Base-by-base conservation (phyloP, 2,329 filamentous ascomycete species). In the Domatiomyces globalis region DNA sequence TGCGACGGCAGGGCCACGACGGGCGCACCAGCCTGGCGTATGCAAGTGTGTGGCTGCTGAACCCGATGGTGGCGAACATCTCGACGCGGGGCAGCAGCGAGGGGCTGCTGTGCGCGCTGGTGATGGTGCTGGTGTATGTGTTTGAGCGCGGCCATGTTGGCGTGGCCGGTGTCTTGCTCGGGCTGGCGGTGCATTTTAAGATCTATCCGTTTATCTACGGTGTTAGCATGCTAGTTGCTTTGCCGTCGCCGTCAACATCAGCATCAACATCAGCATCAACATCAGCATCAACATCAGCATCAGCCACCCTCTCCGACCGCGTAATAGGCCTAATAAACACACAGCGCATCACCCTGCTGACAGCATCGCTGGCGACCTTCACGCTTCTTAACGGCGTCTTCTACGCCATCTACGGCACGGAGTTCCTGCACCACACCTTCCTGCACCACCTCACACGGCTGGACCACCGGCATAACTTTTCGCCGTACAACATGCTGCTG, bases 191-290 rank as follows among this genome's bases (percentile, higher is more conserved):
- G 22, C 92, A 98, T 69, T 94, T 98, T 71, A 98, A 98, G 74
- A 96, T 98, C 55, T 98, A 98, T 63, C 92, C 92, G 0, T 95
- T 96, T 67, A 87, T 98, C 54, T 98, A 98, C 67, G 90, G 86
- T 1, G 79, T 83, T 2, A 69, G 68, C 9, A 66, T 71, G 43
- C 49, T 73, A 10, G 72, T 70, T 70, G 69, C 66, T 61, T 55
- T 73, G 50, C 60, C 66, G 58, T 56, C 27, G 5, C 68, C 62
- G 6, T 54, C 45, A 22, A 18, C 55, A 46, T 18, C 51, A 4
- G 19, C n/a, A 46, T 18, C 17, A 18, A 5, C 7, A 43, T 6
- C 25, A 25, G 18, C 3, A 43, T 43, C 22, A 25, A 6, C 22
- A 25, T 25, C 22, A 3, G 22, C 22, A 25, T 25, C 22, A 25